Evolutionary conservation across 2,329 filamentous ascomycete genomes (phyloP), one percentile per base, ranked within the genome.

Genomic region (Grosmannia clavigera): DNA sequence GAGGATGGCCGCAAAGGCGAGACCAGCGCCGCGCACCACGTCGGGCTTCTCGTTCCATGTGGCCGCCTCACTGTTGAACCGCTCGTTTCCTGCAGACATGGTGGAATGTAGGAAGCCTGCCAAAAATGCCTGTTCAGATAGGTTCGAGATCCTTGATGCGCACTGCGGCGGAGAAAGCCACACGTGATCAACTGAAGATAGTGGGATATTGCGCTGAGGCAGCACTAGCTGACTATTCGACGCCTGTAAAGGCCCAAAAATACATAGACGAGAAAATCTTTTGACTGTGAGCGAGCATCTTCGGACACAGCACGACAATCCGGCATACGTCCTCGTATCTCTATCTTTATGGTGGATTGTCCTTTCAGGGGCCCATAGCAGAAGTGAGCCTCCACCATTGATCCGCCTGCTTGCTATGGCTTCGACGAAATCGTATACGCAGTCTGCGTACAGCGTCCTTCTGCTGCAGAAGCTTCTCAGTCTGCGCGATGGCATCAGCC

Each of bases 1-100:
- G 31, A 76, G 68, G 46, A 82, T 75, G 16, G 78, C 75, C 38
- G 75, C 66, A 51, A 75, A 72, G 0, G 78, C 79, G 22, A 71
- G 70, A 3, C 71, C 66, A 11, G 74, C 76, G 27, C 75, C 74
- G 55, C 71, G 70, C 43, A 77, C 74, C 16, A 81, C 76, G 53
- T 74, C 73, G 0, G 76, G 75, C 63, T 83, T 81, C 48, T 68
- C 70, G 66, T 83, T 80, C 80, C 80, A 83, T 25, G 71, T 72
- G 4, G 75, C 73, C 1, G 81, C 80, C 67, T 81, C 78, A 50
- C 72, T 69, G 64, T 78, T 81, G 74, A 83, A 84, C 58, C 80
- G 78, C 6, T 73, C 68, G 61, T 76, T 77, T 57, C 58, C 64
- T 22, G 56, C 58, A 1, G 61, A 62, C 57, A 63, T 62, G n/a